Evolutionary conservation across 345 rosid genomes (phyloP), one percentile per base, ranked within the genome.

Genomic region (Eucalyptus guilfoylei): DNA sequence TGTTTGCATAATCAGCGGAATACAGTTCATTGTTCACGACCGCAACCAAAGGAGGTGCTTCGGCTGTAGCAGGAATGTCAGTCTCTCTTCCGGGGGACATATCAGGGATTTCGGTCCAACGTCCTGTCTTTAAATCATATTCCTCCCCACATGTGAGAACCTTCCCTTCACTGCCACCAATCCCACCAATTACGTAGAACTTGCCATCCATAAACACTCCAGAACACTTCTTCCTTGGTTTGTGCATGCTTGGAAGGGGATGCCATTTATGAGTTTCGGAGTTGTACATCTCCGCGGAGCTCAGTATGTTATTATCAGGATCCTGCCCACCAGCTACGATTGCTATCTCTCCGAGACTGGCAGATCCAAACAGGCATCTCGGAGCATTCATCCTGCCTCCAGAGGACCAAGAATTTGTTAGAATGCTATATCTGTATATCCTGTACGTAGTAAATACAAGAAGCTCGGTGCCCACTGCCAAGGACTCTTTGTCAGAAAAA

Each of bases 281-380:
- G 86, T 93, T 91, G 86, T 93, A 93, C 88, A 93, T 89, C 88
- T 92, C 93, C 5, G 92, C 94, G 1, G 94, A 92, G 67, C 90
- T 89, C 86, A 93, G 54, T 87, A 92, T 89, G 58, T 87, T 92
- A 26, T 89, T 90, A 64, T 32, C 55, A 52, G 92, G 88, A 89
- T 93, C 94, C 58, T 92, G 92, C 45, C 94, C 94, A n/a, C 94
- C 94, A 15, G 94, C 94, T 48, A 93, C 90, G 81, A 93, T 91
- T 3, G 94, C 94, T 62, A 90, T 92, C 89, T 90, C 92, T 34
- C 93, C 92, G 8, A 91, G 92, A 72, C 93, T 92, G 19, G 94
- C 94, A 52, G 94, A 93, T 81, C 94, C 94, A 80, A 93, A 93
- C 88, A 93, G 89, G 92, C 94, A 93, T 37, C 94, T 87, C 40